Conservation (phyloP, 169 alveolate species). For the Plasmodium yoelii region DNA sequence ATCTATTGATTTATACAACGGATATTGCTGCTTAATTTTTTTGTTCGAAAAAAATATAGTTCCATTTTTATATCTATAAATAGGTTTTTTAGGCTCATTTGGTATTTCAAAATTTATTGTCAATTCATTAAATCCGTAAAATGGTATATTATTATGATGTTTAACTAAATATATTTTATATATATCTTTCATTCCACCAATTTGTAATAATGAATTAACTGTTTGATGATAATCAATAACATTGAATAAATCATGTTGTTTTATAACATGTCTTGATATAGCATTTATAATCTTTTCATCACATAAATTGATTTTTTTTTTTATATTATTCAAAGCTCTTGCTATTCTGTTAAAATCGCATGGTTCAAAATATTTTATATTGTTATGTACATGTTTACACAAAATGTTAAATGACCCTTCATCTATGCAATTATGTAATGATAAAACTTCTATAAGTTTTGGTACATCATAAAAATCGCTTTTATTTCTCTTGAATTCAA, state of each 20-base stretch:
- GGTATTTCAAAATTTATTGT: slow-evolving; percentile 9
- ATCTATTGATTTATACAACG: slow-evolving; percentile 33
- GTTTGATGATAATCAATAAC: slow-evolving; percentile 81
- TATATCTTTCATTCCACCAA: slow-evolving; percentile 27
- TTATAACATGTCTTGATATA: slow-evolving; percentile 77
- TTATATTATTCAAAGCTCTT: slow-evolving; percentile 77
- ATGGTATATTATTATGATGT: slow-evolving; percentile 66
- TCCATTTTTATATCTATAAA: slow-evolving; percentile 39
- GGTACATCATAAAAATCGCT: slow-evolving; percentile 79
- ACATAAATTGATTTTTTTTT: slow-evolving; percentile 24
- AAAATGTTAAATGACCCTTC: slow-evolving; percentile 79
- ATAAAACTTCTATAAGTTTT: slow-evolving; percentile 76
- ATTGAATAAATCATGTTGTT: slow-evolving; percentile 78
- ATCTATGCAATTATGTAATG: slow-evolving; percentile 70
- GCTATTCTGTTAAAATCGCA: slow-evolving; percentile 82
- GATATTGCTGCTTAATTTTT: slow-evolving; percentile 44
- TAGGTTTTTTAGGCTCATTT: slow-evolving; percentile 12
- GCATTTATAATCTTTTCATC: slow-evolving; percentile 79
- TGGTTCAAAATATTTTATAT: slow-evolving; percentile 86
- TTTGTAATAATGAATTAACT: slow-evolving; percentile 21
- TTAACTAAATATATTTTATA: slow-evolving; percentile 39
- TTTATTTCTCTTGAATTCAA: background rate
- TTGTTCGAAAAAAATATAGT: slow-evolving; percentile 66
- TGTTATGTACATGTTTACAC: slow-evolving; percentile 80
- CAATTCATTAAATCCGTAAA: slow-evolving; percentile 59